phyloP scores from a whole-genome alignment of 2,329 filamentous ascomycete genomes.

The Penicillium sp. region DNA sequence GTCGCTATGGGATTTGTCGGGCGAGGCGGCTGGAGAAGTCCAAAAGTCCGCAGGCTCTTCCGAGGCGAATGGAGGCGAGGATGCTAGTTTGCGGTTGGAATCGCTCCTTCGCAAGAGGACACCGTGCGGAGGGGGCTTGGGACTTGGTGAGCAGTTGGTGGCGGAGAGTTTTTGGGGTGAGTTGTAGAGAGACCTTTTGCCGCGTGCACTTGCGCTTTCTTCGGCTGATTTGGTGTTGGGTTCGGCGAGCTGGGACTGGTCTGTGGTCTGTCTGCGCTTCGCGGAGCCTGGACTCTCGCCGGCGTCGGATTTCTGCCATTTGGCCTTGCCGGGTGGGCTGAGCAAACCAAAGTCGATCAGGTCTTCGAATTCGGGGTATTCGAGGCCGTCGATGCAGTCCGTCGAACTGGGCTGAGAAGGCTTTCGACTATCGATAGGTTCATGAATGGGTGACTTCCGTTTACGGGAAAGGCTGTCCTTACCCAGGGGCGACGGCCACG shows the following conservation, averaged over 20 bases:
- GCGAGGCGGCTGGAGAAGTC: conserved; percentile 13
- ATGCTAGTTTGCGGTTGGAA: conserved; percentile 17
- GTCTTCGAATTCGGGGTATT: conserved; percentile 13
- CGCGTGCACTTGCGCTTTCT: background rate
- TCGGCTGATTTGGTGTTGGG: conserved; percentile 6
- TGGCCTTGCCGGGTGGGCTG: conserved; percentile 28
- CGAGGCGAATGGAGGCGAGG: conserved; percentile 1
- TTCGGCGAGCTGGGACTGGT: conserved; percentile 3
- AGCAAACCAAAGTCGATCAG: conserved; percentile 18
- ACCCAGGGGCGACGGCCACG: conserved; percentile 21
- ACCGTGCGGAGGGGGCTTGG: conserved; percentile 22
- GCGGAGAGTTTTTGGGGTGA: conserved; percentile 20
- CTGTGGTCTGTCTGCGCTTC: conserved; percentile 28
- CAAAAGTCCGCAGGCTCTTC: conserved; percentile 7
- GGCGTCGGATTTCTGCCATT: conserved; percentile 32
- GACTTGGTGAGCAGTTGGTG: conserved; percentile 24
- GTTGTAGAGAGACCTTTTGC: conserved; percentile 19
- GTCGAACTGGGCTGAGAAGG: conserved; percentile 20
- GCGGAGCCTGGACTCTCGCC: conserved; percentile 38
- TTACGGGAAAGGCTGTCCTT: conserved; percentile 37
- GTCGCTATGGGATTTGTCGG: conserved; percentile 10
- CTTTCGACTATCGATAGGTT: conserved; percentile 27
- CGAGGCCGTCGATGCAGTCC: conserved; percentile 15
- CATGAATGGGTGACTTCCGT: conserved; percentile 37
- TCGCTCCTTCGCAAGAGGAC: conserved; percentile 23